These are phyloP conservation scores for Sporobolomyces roseus DNA, from an alignment of 768 basidiomycete genomes.

Conservation along the genomic window DNA sequence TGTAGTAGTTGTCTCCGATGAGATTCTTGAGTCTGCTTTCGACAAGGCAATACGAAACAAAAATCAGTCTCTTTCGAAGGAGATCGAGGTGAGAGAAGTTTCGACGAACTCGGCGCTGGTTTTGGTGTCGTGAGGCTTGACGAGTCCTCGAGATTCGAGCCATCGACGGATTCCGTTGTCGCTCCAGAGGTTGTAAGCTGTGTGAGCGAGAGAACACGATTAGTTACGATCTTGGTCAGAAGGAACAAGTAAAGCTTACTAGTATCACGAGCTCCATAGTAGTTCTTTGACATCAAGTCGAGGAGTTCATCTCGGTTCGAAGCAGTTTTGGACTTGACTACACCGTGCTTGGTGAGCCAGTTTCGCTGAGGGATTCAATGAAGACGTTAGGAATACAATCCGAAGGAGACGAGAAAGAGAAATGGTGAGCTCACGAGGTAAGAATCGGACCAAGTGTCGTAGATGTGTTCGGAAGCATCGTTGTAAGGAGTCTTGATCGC, in stretches of 20 bases:
- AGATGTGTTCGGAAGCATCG: constrained; percentile 61
- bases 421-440: constrained; percentile 60
- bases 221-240: background rate
- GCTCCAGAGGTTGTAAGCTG: constrained; percentile 43
- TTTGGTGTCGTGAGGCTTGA: constrained; percentile 35
- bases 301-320: constrained; percentile 61
- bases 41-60: constrained; percentile 37
- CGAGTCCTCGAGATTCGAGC: constrained; percentile 40
- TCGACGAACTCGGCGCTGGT: constrained; percentile 28
- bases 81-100: background rate
- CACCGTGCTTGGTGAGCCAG: constrained; percentile 76
- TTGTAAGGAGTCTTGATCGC: constrained; percentile 69
- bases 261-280: constrained; percentile 55
- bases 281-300: constrained; percentile 69
- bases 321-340: constrained; percentile 64
- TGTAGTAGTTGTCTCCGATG: constrained; percentile 51
- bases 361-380: constrained; percentile 64
- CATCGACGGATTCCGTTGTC: constrained; percentile 42
- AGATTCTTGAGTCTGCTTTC: constrained; percentile 49
- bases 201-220: background rate
- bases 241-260: constrained; percentile 24
- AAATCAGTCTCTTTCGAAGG: background rate
- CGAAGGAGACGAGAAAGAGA: too few relatives aligned
- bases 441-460: constrained; percentile 80
- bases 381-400: background rate